A percentile compares a stretch with the other conserved stretches of the same genome.
These are phyloP conservation scores for Suillus weaverae DNA, from an alignment of 768 basidiomycete genomes.

Conservation along the genomic window DNA sequence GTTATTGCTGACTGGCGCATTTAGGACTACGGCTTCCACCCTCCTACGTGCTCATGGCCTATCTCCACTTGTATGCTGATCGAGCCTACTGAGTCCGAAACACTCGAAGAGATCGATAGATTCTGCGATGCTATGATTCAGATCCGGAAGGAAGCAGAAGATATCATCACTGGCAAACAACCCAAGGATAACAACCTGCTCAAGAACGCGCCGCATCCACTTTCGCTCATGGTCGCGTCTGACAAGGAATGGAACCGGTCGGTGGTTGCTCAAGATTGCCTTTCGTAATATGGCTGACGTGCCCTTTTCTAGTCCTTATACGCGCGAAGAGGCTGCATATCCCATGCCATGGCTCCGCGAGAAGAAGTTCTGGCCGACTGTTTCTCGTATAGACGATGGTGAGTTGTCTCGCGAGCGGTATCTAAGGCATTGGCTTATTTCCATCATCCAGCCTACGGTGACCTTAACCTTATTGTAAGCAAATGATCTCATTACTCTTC, in stretches of 20 bases:
- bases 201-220: slow-evolving; percentile 92
- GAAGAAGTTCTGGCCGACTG: slow-evolving; percentile 97
- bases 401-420: slow-evolving; percentile 25
- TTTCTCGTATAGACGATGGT: slow-evolving; percentile 93
- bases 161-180: slow-evolving; percentile 83
- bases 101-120: slow-evolving; percentile 90
- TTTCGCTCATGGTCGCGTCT: slow-evolving; percentile 66
- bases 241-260: slow-evolving; percentile 87
- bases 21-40: slow-evolving; percentile 91
- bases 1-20: background rate
- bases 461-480: slow-evolving; percentile 85
- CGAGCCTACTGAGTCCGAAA: slow-evolving; percentile 96
- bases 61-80: slow-evolving; percentile 97
- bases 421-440: background rate
- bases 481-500: slow-evolving; percentile 1
- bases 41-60: slow-evolving; percentile 98
- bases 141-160: slow-evolving; percentile 89
- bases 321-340: slow-evolving; percentile 87
- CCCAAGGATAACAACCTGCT: slow-evolving; percentile 90
- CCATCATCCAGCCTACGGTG: slow-evolving; percentile 72
- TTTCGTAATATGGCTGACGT: slow-evolving; percentile 10
- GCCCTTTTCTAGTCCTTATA: slow-evolving; percentile 65
- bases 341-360: slow-evolving; percentile 80
- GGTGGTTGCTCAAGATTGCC: slow-evolving; percentile 18
- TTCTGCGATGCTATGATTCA: slow-evolving; percentile 99